These are phyloP conservation scores for Yarrowia sp. DNA, from an alignment of 805 yeast species.

Conservation along the genomic window DNA sequence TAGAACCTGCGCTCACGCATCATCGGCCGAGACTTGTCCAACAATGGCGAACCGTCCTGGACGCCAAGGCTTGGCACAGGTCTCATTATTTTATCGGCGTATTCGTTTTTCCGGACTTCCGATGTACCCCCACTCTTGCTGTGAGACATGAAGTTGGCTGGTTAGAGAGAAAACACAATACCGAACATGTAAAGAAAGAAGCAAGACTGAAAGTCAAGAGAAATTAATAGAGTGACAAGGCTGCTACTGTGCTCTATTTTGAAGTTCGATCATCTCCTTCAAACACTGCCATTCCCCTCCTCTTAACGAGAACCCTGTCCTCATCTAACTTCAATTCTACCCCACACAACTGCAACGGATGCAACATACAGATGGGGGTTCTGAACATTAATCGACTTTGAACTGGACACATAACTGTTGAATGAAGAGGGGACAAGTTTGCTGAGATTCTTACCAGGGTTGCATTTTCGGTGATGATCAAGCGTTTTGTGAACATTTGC, in stretches of 20 bases:
- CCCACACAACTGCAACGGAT: constrained; percentile 23
- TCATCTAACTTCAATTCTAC: constrained; percentile 1
- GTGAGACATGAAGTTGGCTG: background rate
- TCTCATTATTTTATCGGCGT: background rate
- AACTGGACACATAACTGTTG: background rate
- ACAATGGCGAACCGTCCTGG: background rate
- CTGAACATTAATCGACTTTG: constrained; percentile 11
- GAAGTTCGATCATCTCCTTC: too few relatives aligned
- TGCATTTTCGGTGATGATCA: too few relatives aligned
- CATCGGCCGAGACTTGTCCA: background rate
- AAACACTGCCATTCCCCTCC: background rate
- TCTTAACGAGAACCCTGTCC: background rate
- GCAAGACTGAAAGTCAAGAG: too few relatives aligned
- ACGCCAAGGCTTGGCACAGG: background rate
- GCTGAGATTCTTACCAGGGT: too few relatives aligned
- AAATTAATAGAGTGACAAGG: too few relatives aligned
- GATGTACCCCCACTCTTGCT: background rate
- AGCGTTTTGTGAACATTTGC: too few relatives aligned
- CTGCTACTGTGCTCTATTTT: background rate
- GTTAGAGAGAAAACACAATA: background rate
- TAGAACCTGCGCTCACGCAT: background rate
- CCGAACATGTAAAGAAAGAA: too few relatives aligned
- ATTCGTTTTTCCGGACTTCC: constrained; percentile 1
- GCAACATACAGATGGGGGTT: constrained; percentile 4
- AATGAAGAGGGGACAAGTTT: background rate